Evolutionary conservation across 345 rosid species (phyloP).

Genomic region (Hibiscus trionum): DNA sequence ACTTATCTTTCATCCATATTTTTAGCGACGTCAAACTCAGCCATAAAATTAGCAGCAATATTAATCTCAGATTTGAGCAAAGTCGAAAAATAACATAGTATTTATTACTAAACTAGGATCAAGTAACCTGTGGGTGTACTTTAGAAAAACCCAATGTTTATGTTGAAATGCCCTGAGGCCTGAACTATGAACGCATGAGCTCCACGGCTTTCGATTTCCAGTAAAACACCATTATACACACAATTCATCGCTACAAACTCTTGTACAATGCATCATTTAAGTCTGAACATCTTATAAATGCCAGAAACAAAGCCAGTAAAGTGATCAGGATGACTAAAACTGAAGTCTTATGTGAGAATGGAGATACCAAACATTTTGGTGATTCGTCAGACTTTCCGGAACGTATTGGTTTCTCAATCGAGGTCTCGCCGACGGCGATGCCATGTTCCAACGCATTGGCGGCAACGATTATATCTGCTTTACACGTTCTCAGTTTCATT

Average conservation of each 20-base stretch:
- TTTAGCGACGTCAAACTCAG: too few species aligned
- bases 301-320: slow-evolving; percentile 18
- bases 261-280: background rate
- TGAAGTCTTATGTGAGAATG: background rate
- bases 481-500: slow-evolving; percentile 17
- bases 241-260: background rate
- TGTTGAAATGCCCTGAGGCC: too few species aligned
- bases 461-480: background rate
- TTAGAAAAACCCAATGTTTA: too few species aligned
- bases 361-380: slow-evolving; percentile 10
- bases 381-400: background rate
- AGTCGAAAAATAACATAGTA: too few species aligned
- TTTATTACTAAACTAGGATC: too few species aligned
- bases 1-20: too few species aligned
- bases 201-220: background rate
- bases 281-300: background rate
- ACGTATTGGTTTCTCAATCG: background rate
- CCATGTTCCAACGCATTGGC: background rate
- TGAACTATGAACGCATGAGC: background rate
- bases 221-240: background rate
- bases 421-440: background rate
- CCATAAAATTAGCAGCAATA: too few species aligned
- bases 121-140: too few species aligned
- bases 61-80: too few species aligned
- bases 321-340: background rate